phyloP scores from a whole-genome alignment of 2,329 filamentous ascomycete genomes.

The Colletotrichum higginsianum region DNA sequence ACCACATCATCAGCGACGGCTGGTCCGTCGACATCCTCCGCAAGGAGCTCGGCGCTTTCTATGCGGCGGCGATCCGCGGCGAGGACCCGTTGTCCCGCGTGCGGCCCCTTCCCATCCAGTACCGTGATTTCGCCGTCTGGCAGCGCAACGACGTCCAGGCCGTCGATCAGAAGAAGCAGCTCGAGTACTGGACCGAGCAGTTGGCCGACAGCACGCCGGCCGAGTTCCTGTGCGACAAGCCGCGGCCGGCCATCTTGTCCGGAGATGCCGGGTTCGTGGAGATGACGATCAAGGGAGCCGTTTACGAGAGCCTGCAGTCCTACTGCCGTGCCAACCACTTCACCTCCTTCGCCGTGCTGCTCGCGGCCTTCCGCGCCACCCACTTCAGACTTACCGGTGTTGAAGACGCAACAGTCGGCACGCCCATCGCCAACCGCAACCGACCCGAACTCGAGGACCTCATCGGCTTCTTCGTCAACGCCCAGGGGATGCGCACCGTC shows the following conservation, averaged over 20 bases:
- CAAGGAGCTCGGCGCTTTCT: conserved; percentile 45
- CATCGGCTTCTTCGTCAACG: conserved; percentile 48
- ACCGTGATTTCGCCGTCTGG: conserved; percentile 47
- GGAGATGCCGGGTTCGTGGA: conserved; percentile 25
- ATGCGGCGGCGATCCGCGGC: conserved; percentile 38
- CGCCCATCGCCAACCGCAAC: conserved; percentile 21
- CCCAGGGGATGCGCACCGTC: conserved; percentile 46
- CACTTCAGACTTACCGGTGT: conserved; percentile 48
- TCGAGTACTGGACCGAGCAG: conserved; percentile 46
- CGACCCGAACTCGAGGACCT: conserved; percentile 31
- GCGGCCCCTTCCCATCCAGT: conserved; percentile 45
- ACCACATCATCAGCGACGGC: conserved; percentile 49
- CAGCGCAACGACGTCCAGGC: conserved; percentile 43
- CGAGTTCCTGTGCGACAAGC: conserved; percentile 26
- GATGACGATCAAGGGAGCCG: conserved; percentile 24
- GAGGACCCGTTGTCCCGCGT: conserved; percentile 41
- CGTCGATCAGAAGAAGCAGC: conserved; percentile 41
- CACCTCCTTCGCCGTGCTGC: conserved; percentile 43
- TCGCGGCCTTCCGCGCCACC: conserved; percentile 47
- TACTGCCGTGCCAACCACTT: conserved; percentile 37
- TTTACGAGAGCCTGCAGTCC: conserved; percentile 26
- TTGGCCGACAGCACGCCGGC: conserved; percentile 38
- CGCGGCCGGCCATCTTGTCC: conserved; percentile 16
- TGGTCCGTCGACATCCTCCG: conserved; percentile 48
- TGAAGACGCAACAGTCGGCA: conserved; percentile 46